These are phyloP conservation scores for Trichomonas tenax DNA, from an alignment of 208 protist genomes.

Conservation along the genomic window DNA sequence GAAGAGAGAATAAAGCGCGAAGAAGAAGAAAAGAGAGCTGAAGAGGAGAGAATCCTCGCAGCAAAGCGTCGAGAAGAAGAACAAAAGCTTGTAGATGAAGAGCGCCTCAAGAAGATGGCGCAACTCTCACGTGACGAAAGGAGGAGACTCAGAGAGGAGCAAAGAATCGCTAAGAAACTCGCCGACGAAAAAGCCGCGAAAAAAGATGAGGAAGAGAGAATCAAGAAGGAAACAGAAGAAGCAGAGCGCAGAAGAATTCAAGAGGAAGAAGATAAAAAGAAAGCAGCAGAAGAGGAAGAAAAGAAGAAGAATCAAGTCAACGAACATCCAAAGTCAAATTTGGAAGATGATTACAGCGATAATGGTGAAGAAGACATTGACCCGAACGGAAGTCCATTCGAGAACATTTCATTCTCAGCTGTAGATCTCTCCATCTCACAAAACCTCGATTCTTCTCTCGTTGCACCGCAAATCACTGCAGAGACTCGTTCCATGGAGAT, in stretches of 20 bases:
- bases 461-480: neutral
- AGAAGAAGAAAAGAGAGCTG: neutral
- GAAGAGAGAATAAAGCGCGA: neutral
- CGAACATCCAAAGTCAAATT: no score
- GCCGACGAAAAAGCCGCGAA: neutral
- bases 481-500: neutral
- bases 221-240: neutral
- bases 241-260: neutral
- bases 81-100: neutral
- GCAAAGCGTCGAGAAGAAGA: neutral
- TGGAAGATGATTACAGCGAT: neutral
- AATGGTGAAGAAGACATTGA: neutral
- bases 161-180: neutral
- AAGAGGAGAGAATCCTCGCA: neutral
- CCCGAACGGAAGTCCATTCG: neutral
- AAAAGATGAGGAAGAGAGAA: neutral
- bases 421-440: neutral
- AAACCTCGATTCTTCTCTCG: no score
- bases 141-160: neutral
- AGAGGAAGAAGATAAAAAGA: neutral
- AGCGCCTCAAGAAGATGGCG: neutral
- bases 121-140: neutral
- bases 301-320: neutral
- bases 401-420: neutral
- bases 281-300: neutral